Conservation (phyloP, 306 rosid genomes). For the Delonix regia region DNA sequence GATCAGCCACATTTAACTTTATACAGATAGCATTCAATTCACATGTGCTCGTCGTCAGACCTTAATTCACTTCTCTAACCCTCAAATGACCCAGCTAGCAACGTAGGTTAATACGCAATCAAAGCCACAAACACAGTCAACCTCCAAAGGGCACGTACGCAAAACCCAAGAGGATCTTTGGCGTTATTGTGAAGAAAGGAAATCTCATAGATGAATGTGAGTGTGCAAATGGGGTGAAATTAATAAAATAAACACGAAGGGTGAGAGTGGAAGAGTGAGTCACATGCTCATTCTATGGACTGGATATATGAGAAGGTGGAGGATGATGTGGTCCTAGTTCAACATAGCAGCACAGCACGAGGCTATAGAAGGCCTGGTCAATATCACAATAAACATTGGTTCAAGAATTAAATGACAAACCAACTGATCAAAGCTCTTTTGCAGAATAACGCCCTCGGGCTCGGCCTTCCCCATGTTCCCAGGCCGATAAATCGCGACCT, state of each 20-base stretch:
- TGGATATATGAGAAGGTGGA: not conserved
- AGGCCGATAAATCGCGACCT: conserved; percentile 25
- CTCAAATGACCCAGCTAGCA: too few species aligned
- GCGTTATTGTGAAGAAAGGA: not conserved
- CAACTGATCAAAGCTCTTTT: not conserved
- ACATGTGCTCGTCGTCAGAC: not conserved
- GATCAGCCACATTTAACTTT: not conserved
- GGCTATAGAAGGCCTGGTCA: conserved; percentile 39
- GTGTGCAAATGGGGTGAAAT: not conserved
- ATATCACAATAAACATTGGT: conserved; percentile 46
- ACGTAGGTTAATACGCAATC: not conserved
- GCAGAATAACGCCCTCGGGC: not conserved
- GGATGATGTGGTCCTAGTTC: conserved; percentile 44
- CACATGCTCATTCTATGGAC: conserved; percentile 1
- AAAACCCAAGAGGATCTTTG: too few species aligned
- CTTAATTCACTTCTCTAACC: not conserved
- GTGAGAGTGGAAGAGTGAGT: not conserved
- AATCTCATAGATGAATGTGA: not conserved
- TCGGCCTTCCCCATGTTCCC: conserved; percentile 44
- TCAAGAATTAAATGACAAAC: conserved; percentile 36
- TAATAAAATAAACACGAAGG: not conserved
- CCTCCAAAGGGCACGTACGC: not conserved
- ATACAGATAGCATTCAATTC: not conserved
- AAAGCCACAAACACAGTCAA: not conserved
- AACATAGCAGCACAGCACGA: conserved; percentile 17